These are phyloP conservation scores for Neurospora tetrasperma DNA, from an alignment of 495 filamentous ascomycete species.

Conservation along the genomic window DNA sequence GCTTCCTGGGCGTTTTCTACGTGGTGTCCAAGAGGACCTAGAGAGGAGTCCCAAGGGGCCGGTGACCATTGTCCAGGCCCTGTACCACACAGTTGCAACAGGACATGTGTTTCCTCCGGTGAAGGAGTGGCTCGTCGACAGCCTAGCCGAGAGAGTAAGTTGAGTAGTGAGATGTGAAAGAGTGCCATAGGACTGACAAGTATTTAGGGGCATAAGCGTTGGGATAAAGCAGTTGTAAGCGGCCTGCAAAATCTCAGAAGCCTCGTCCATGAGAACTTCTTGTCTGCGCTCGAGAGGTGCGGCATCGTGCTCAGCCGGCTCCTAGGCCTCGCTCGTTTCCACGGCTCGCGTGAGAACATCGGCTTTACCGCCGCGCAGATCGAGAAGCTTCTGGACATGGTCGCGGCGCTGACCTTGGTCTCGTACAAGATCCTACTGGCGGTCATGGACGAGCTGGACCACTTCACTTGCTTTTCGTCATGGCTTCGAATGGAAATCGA, in stretches of 20 bases:
- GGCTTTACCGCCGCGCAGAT: conserved; percentile 48
- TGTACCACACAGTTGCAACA: conserved; percentile 80
- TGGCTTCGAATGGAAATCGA: conserved; percentile 88
- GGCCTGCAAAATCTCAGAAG: conserved; percentile 70
- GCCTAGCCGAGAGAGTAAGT: conserved; percentile 69
- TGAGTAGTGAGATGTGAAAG: background rate
- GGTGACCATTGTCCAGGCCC: conserved; percentile 54
- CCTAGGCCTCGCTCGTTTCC: conserved; percentile 76
- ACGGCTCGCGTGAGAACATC: conserved; percentile 50
- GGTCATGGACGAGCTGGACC: conserved; percentile 64
- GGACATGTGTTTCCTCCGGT: conserved; percentile 68
- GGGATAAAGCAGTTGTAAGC: conserved; percentile 74
- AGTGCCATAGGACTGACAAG: background rate
- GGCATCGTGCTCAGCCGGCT: conserved; percentile 73
- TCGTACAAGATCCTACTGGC: conserved; percentile 61
- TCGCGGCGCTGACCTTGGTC: conserved; percentile 64
- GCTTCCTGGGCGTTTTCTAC: conserved; percentile 64
- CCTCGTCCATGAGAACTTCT: conserved; percentile 73
- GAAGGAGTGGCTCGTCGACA: conserved; percentile 83
- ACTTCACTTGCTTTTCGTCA: conserved; percentile 67
- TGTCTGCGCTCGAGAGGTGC: conserved; percentile 78
- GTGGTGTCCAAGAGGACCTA: conserved; percentile 59
- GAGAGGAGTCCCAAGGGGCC: conserved; percentile 26
- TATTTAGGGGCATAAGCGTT: conserved; percentile 77
- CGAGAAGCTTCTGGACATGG: conserved; percentile 51